Evolutionary conservation across 2,329 filamentous ascomycete species (phyloP).

Genomic region (Calonectria henricotiae): DNA sequence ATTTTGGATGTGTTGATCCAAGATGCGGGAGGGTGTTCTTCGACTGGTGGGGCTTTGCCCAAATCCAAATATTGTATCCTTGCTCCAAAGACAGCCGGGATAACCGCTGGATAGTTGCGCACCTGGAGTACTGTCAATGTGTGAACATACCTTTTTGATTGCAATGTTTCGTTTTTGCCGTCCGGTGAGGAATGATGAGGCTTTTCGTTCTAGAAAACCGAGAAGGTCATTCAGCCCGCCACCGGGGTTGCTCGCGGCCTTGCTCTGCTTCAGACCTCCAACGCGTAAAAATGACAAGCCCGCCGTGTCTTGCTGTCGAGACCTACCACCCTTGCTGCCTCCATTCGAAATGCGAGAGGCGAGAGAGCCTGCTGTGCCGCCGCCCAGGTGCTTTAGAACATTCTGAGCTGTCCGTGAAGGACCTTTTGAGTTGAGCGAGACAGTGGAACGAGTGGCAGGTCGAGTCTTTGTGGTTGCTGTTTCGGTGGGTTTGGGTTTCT

Average conservation of each 20-base stretch:
- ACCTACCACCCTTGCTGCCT: conserved; percentile 49
- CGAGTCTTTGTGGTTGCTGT: conserved; percentile 53
- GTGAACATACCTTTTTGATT: conserved; percentile 83
- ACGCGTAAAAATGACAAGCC: conserved; percentile 65
- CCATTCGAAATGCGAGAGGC: conserved; percentile 57
- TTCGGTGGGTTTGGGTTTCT: conserved; percentile 52
- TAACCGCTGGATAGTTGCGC: conserved; percentile 44
- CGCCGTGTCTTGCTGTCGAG: conserved; percentile 45
- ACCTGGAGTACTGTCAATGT: conserved; percentile 56
- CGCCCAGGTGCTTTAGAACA: conserved; percentile 62
- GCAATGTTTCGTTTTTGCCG: conserved; percentile 68
- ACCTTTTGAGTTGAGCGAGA: conserved; percentile 44
- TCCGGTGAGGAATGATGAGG: conserved; percentile 68
- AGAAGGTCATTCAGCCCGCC: conserved; percentile 78
- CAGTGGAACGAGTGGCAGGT: conserved; percentile 52
- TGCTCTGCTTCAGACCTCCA: conserved; percentile 78
- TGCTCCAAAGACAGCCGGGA: conserved; percentile 44
- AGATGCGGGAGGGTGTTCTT: conserved; percentile 45
- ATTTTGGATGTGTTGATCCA: conserved; percentile 45
- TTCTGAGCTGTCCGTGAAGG: conserved; percentile 62
- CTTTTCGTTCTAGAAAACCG: conserved; percentile 81
- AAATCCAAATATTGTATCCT: conserved; percentile 46
- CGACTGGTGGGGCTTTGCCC: conserved; percentile 42
- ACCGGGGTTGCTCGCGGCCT: conserved; percentile 76
- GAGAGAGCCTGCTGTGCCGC: conserved; percentile 56